These are phyloP conservation scores for Cercospora sp. DNA, from an alignment of 2,329 filamentous ascomycete species.

Conservation along the genomic window DNA sequence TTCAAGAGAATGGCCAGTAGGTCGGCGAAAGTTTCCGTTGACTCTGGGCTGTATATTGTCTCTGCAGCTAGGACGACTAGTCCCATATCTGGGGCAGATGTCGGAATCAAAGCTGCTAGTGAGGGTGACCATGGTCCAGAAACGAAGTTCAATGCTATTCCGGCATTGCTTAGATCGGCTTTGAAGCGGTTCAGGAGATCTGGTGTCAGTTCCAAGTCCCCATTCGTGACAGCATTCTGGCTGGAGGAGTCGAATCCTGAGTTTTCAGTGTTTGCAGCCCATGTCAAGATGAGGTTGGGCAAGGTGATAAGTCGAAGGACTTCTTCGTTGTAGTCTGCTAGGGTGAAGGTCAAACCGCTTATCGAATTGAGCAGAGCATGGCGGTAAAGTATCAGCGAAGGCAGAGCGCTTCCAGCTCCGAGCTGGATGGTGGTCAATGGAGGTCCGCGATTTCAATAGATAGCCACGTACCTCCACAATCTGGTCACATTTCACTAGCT, in stretches of 20 bases:
- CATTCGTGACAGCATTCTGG: slow-evolving; percentile 35
- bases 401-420: slow-evolving; percentile 76
- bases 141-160: slow-evolving; percentile 64
- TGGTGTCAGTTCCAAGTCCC: slow-evolving; percentile 65
- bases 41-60: slow-evolving; percentile 78
- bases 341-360: slow-evolving; percentile 57
- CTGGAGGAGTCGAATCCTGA: slow-evolving; percentile 8
- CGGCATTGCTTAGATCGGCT: slow-evolving; percentile 50
- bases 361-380: slow-evolving; percentile 54
- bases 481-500: slow-evolving; percentile 51
- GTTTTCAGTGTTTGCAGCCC: slow-evolving; percentile 42
- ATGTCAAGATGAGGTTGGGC: slow-evolving; percentile 74
- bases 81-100: slow-evolving; percentile 41
- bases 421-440: slow-evolving; percentile 52
- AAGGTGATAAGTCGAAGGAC: slow-evolving; percentile 77
- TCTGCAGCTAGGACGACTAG: slow-evolving; percentile 70
- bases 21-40: slow-evolving; percentile 67
- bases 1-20: slow-evolving; percentile 62
- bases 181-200: slow-evolving; percentile 61
- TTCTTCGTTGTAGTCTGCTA: slow-evolving; percentile 78
- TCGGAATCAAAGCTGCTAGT: slow-evolving; percentile 60
- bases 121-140: slow-evolving; percentile 70
- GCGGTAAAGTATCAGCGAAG: slow-evolving; percentile 69
- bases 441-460: neutral
- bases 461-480: slow-evolving; percentile 46